Percentiles rank a stretch among this genome's conserved stretches.
These are phyloP conservation scores for Suillus fuscotomentosus DNA, from an alignment of 768 basidiomycete species.

Conservation along the genomic window DNA sequence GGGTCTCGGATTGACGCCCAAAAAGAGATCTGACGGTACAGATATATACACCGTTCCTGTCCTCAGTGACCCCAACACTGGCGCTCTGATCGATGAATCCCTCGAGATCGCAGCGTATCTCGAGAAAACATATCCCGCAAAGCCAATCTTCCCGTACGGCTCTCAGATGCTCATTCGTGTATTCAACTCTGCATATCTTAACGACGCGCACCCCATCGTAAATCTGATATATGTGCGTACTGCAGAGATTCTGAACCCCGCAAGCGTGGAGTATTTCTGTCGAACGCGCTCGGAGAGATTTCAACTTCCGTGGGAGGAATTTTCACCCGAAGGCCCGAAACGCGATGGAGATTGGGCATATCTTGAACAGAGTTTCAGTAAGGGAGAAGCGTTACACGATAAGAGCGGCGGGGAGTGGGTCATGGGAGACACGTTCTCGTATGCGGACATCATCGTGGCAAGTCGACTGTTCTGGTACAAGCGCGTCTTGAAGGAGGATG, in stretches of 20 bases:
- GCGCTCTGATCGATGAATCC: slow-evolving; percentile 38
- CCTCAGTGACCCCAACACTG: slow-evolving; percentile 43
- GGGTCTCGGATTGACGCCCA: slow-evolving; percentile 18
- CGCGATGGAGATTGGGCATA: slow-evolving; percentile 35
- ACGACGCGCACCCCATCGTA: slow-evolving; percentile 10
- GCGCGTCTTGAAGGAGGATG: slow-evolving; percentile 3
- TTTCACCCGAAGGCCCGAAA: slow-evolving; percentile 30
- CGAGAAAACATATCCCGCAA: slow-evolving; percentile 40
- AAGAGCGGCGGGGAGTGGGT: slow-evolving; percentile 4
- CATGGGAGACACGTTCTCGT: slow-evolving; percentile 9
- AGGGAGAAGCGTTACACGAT: not conserved
- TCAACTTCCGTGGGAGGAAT: slow-evolving; percentile 14
- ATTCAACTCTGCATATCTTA: slow-evolving; percentile 32
- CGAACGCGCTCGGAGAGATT: slow-evolving; percentile 23
- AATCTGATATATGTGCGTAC: slow-evolving; percentile 18
- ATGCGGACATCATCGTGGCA: slow-evolving; percentile 8
- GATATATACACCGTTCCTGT: slow-evolving; percentile 44
- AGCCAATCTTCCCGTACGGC: slow-evolving; percentile 17
- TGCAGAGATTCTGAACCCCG: slow-evolving; percentile 23
- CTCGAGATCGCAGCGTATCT: slow-evolving; percentile 44
- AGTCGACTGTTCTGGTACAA: slow-evolving; percentile 6
- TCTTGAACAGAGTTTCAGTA: slow-evolving; percentile 32
- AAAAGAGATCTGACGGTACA: slow-evolving; percentile 14
- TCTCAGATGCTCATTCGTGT: slow-evolving; percentile 36
- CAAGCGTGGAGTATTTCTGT: slow-evolving; percentile 37